Evolutionary conservation across 2,329 filamentous ascomycete genomes (phyloP).

Genomic region (Cyclaneusma minus): DNA sequence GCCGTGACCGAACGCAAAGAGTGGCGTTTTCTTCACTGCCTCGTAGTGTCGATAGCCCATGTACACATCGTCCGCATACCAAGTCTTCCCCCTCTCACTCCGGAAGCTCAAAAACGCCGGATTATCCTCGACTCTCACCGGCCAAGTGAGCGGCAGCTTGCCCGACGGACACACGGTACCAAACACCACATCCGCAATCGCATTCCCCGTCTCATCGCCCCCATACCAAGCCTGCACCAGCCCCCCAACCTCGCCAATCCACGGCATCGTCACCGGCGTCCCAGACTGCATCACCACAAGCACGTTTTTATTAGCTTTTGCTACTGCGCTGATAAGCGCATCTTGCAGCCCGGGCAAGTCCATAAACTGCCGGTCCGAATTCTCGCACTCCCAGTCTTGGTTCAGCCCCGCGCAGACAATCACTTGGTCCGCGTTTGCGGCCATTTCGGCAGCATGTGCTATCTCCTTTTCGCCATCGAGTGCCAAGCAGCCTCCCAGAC

Average conservation of each 20-base stretch:
- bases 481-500: slow-evolving; percentile 43
- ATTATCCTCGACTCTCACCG: slow-evolving; percentile 50
- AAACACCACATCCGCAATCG: slow-evolving; percentile 63
- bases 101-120: slow-evolving; percentile 64
- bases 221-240: slow-evolving; percentile 70
- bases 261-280: slow-evolving; percentile 59
- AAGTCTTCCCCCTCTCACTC: slow-evolving; percentile 51
- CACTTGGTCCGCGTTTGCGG: slow-evolving; percentile 58
- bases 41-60: slow-evolving; percentile 74
- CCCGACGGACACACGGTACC: slow-evolving; percentile 60
- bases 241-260: slow-evolving; percentile 39
- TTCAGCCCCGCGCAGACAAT: slow-evolving; percentile 67
- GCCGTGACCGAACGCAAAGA: slow-evolving; percentile 70
- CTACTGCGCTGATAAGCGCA: slow-evolving; percentile 49
- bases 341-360: slow-evolving; percentile 62
- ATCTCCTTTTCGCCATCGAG: slow-evolving; percentile 45
- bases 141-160: slow-evolving; percentile 62
- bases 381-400: slow-evolving; percentile 67
- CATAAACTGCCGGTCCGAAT: slow-evolving; percentile 63
- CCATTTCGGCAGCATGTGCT: slow-evolving; percentile 48
- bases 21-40: slow-evolving; percentile 43
- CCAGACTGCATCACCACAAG: slow-evolving; percentile 66
- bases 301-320: slow-evolving; percentile 51
- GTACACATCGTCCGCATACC: slow-evolving; percentile 72
- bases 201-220: slow-evolving; percentile 74